A percentile compares a stretch with the other conserved stretches of the same genome.
Conservation (phyloP, 306 rosid genomes). For the Lathyrus sativus region DNA sequence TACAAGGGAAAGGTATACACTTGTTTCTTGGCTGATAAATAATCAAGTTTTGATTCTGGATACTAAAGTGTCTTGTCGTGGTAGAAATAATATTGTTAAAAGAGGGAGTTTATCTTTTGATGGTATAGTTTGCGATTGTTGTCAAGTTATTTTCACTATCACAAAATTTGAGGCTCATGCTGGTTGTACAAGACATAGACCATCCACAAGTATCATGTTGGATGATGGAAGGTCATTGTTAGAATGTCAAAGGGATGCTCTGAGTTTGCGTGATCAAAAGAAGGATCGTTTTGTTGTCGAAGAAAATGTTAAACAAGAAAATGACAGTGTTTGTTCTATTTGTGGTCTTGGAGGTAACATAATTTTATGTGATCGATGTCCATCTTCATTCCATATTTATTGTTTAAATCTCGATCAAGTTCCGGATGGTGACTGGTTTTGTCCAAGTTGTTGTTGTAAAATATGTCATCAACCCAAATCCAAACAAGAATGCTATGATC, state of each 20-base stretch:
- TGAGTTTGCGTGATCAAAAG: neutral
- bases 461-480: conserved; percentile 39
- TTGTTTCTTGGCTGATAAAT: neutral
- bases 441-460: conserved; percentile 64
- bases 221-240: conserved; percentile 60
- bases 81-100: conserved; percentile 13
- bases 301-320: neutral
- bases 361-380: conserved; percentile 60
- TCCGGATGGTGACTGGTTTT: conserved; percentile 63
- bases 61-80: conserved; percentile 39
- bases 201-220: conserved; percentile 57
- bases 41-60: neutral
- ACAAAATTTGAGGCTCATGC: conserved; percentile 62
- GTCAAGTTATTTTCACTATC: conserved; percentile 39
- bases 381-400: conserved; percentile 51
- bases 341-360: conserved; percentile 62
- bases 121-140: conserved; percentile 68
- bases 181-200: conserved; percentile 59
- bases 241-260: conserved; percentile 48
- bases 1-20: neutral
- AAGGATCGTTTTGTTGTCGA: neutral
- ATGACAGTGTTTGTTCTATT: conserved; percentile 49
- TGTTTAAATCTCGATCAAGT: conserved; percentile 50
- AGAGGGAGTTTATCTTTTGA: conserved; percentile 42
- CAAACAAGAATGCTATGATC: neutral